Evolutionary conservation across 2,329 filamentous ascomycete species (phyloP).

Genomic region (Sporothrix mexicana): DNA sequence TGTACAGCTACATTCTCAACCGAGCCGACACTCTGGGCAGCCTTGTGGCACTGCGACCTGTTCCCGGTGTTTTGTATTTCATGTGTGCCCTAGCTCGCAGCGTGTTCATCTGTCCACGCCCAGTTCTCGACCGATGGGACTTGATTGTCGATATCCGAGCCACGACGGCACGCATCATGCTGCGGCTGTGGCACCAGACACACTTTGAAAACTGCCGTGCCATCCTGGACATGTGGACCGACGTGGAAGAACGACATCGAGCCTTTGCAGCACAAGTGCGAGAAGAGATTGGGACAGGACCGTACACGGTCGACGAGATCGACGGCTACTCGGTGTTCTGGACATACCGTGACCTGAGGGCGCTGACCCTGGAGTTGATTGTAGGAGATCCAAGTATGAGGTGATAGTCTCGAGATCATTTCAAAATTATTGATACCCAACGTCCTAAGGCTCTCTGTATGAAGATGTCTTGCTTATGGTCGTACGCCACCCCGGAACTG

Average conservation of each 20-base stretch:
- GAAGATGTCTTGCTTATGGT: conserved; percentile 4
- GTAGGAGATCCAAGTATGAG: conserved; percentile 3
- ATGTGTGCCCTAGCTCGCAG: conserved; percentile 27
- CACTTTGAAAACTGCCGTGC: conserved; percentile 31
- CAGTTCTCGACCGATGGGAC: conserved; percentile 19
- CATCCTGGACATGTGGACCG: conserved; percentile 28
- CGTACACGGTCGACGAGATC: conserved; percentile 30
- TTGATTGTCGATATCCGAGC: conserved; percentile 26
- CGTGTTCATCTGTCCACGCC: conserved; percentile 28
- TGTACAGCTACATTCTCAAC: conserved; percentile 11
- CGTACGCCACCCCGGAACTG: neutral
- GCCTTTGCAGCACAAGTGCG: conserved; percentile 14
- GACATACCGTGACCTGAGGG: conserved; percentile 28
- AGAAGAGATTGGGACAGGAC: conserved; percentile 14
- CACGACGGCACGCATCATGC: conserved; percentile 11
- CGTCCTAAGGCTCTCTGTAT: neutral
- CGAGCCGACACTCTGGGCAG: neutral
- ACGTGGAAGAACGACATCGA: neutral
- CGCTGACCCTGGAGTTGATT: conserved; percentile 29
- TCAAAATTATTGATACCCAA: neutral
- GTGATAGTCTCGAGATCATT: neutral
- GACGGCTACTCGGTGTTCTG: conserved; percentile 34
- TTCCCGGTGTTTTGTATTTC: conserved; percentile 25
- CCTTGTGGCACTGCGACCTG: conserved; percentile 3
- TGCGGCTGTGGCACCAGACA: conserved; percentile 25